Evolutionary conservation across 768 basidiomycete species (phyloP), one percentile per base, ranked within the genome.

Genomic region (Lactarius trivialis): DNA sequence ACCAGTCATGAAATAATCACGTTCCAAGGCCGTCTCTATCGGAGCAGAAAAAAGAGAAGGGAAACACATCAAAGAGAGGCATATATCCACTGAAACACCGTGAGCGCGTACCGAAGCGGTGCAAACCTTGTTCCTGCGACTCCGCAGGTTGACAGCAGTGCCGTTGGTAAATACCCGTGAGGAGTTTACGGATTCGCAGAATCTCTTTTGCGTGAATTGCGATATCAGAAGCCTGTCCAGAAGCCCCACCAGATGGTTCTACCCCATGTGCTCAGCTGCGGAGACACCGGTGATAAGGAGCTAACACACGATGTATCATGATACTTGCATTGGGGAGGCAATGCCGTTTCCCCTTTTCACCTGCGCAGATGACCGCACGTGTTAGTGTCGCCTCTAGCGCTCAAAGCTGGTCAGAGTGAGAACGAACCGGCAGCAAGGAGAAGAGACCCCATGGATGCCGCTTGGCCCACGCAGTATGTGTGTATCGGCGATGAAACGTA

Each of bases 161-260:
- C 66, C 79, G 80, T 71, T 91, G 90, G 78, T 97, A 97, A 71
- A 97, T 93, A 55, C 82, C 79, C 21, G 95, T 97, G 57, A 98
- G 77, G 4, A 87, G 73, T 64, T 89, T 83, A 49, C 95, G 82
- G 65, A 95, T 87, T 45, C 94, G 86, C 30, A 98, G 81, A 69
- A 98, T 98, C 76, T 98, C 94, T 73, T 89, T 91, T 4, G 96
- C 96, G 71, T 96, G 93, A 65, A 96, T 95, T n/a, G 93, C 92
- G 68, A 98, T 96, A 74, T 98, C 96, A 43, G 88, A 88, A 24
- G 96, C 96, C 72, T 96, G 94, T 4, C 96, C 96, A 33, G 90
- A 89, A 50, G 94, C 94, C 41, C 95, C 96, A 58, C 96, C 96
- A 37, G 93, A 96, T 0, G 96, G 96, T 74, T 98, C 95, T 97